phyloP scores from a whole-genome alignment of 345 rosid genomes.

The Citrus cavaleriei region DNA sequence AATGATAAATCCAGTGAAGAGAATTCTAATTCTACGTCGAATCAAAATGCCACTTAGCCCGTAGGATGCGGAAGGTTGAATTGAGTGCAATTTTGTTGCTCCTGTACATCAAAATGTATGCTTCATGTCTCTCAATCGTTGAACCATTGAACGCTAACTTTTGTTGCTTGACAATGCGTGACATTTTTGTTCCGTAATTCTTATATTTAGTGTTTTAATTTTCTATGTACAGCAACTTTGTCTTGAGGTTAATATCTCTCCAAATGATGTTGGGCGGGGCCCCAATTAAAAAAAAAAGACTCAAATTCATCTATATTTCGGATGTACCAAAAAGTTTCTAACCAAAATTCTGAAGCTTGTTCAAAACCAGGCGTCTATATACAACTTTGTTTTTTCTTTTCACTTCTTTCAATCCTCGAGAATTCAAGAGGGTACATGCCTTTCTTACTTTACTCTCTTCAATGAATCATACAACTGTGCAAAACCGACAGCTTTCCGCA shows the following conservation, averaged over 20 bases:
- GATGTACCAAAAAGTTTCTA: not conserved
- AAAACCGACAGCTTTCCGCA: not conserved
- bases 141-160: not conserved
- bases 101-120: not conserved
- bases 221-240: too few relatives aligned
- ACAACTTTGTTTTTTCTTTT: not conserved
- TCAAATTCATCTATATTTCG: too few relatives aligned
- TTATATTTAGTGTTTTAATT: not conserved
- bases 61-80: constrained; percentile 3
- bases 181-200: not conserved
- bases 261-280: too few relatives aligned
- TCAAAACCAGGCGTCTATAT: too few relatives aligned
- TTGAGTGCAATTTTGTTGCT: not conserved
- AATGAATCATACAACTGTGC: not conserved
- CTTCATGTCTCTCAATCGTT: not conserved
- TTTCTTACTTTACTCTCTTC: too few relatives aligned
- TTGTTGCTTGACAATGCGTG: not conserved
- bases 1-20: not conserved
- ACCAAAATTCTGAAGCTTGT: not conserved
- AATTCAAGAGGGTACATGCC: not conserved
- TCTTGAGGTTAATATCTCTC: too few relatives aligned
- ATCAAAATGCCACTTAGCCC: constrained; percentile 3
- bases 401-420: not conserved
- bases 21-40: not conserved
- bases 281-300: too few relatives aligned